Conservation (phyloP, 768 basidiomycete genomes). For the Hypholoma fasciculare region DNA sequence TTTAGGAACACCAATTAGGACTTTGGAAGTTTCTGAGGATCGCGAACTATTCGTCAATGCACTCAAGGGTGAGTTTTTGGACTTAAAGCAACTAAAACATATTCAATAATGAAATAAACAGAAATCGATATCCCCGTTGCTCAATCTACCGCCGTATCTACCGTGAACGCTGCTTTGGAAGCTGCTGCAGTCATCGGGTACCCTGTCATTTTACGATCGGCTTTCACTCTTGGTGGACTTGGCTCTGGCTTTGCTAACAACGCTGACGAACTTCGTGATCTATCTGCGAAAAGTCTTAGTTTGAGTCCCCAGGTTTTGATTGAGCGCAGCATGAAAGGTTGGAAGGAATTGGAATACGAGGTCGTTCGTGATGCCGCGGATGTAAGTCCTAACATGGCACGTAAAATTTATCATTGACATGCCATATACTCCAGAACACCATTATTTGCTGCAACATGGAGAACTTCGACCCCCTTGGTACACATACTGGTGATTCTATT, state of each 20-base stretch:
- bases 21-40: slow-evolving; percentile 96
- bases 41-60: slow-evolving; percentile 95
- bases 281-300: slow-evolving; percentile 88
- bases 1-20: slow-evolving; percentile 92
- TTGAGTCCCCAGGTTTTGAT: slow-evolving; percentile 95
- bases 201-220: slow-evolving; percentile 95
- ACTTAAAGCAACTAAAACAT: background rate
- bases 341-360: slow-evolving; percentile 99
- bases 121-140: slow-evolving; percentile 98
- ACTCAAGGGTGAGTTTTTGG: slow-evolving; percentile 71
- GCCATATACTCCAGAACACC: slow-evolving; percentile 65
- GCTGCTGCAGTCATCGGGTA: slow-evolving; percentile 94
- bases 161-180: slow-evolving; percentile 87
- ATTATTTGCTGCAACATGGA: slow-evolving; percentile 99
- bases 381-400: slow-evolving; percentile 46
- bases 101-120: slow-evolving; percentile 26
- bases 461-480: slow-evolving; percentile 99
- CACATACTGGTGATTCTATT: slow-evolving; percentile 98
- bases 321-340: slow-evolving; percentile 98
- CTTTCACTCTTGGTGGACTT: slow-evolving; percentile 96
- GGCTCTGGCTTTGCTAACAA: slow-evolving; percentile 98
- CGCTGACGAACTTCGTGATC: slow-evolving; percentile 90
- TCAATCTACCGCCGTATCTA: slow-evolving; percentile 95
- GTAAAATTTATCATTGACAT: too few relatives aligned
- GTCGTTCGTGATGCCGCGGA: slow-evolving; percentile 98